Evolutionary conservation across 495 filamentous ascomycete species (phyloP).

Genomic region (Lophium mytilinum): DNA sequence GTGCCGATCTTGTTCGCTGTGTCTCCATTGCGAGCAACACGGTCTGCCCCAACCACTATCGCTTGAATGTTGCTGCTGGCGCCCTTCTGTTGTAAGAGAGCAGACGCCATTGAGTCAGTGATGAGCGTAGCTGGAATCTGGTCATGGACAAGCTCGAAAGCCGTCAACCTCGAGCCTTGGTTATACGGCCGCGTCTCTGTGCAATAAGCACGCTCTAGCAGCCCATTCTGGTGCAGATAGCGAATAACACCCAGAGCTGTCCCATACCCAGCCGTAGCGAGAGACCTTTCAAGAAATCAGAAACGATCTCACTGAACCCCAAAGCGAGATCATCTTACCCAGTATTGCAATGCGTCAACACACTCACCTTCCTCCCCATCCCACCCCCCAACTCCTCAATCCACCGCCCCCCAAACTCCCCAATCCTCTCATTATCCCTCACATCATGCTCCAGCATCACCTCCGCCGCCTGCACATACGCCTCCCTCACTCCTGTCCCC

Average conservation of each 20-base stretch:
- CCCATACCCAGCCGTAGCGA: slow-evolving; percentile 93
- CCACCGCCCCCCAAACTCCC: slow-evolving; percentile 76
- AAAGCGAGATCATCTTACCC: slow-evolving; percentile 48
- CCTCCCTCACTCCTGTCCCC: slow-evolving; percentile 44
- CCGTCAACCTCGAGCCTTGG: slow-evolving; percentile 89
- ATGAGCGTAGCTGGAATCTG: slow-evolving; percentile 86
- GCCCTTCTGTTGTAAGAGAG: slow-evolving; percentile 56
- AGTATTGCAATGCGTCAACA: slow-evolving; percentile 96
- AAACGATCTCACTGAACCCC: not conserved
- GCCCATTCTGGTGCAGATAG: slow-evolving; percentile 55
- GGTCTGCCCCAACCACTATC: slow-evolving; percentile 89
- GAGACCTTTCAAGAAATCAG: slow-evolving; percentile 49
- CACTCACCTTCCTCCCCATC: slow-evolving; percentile 48
- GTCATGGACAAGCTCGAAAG: slow-evolving; percentile 92
- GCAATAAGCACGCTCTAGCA: slow-evolving; percentile 77
- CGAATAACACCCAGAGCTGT: slow-evolving; percentile 93
- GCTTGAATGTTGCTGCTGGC: slow-evolving; percentile 57
- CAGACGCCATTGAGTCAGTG: slow-evolving; percentile 93
- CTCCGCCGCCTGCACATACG: slow-evolving; percentile 73
- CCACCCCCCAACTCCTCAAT: slow-evolving; percentile 47
- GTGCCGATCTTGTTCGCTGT: slow-evolving; percentile 99
- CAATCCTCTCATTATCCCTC: slow-evolving; percentile 76
- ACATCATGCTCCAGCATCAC: slow-evolving; percentile 83
- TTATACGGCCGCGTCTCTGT: slow-evolving; percentile 98
- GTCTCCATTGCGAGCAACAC: slow-evolving; percentile 92